phyloP scores from a whole-genome alignment of 1,284 basidiomycete species.

The Flammula alnicola region DNA sequence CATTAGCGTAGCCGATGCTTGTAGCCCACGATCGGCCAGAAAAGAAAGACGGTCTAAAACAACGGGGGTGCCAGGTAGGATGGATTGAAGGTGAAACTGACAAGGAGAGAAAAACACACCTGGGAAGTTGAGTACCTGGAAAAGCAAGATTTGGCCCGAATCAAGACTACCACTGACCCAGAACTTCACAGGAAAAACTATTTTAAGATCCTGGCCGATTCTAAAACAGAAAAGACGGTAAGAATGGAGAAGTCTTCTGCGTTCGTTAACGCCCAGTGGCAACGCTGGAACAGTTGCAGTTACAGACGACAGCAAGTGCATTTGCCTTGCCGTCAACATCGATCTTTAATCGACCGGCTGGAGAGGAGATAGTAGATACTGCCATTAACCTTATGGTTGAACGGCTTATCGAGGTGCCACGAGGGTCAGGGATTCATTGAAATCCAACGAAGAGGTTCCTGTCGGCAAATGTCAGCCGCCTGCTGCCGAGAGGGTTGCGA shows the following conservation, averaged over 20 bases:
- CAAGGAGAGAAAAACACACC: conserved; percentile 30
- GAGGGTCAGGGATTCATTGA: conserved; percentile 32
- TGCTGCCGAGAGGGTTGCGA: too few species aligned
- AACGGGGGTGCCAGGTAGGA: conserved; percentile 46
- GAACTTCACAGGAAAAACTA: conserved; percentile 16
- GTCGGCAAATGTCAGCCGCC: not conserved
- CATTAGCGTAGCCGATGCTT: too few species aligned
- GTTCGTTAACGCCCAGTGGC: conserved; percentile 39
- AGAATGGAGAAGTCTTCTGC: conserved; percentile 32
- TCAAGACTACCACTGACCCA: conserved; percentile 26
- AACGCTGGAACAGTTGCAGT: conserved; percentile 45
- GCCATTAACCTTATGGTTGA: conserved; percentile 47
- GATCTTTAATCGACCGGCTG: conserved; percentile 41
- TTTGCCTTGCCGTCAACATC: conserved; percentile 45
- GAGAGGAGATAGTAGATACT: conserved; percentile 44
- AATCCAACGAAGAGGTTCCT: conserved; percentile 33
- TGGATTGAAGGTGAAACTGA: conserved; percentile 14
- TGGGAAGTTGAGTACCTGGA: conserved; percentile 44
- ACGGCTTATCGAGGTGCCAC: conserved; percentile 33
- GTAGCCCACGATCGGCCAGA: too few species aligned
- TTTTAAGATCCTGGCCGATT: conserved; percentile 19
- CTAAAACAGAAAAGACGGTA: conserved; percentile 18
- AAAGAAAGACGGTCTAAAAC: conserved; percentile 35
- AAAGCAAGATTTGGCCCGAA: conserved; percentile 37
- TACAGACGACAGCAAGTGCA: conserved; percentile 39